phyloP scores from a whole-genome alignment of 306 rosid species.

The Cyclanthera cordifolia region DNA sequence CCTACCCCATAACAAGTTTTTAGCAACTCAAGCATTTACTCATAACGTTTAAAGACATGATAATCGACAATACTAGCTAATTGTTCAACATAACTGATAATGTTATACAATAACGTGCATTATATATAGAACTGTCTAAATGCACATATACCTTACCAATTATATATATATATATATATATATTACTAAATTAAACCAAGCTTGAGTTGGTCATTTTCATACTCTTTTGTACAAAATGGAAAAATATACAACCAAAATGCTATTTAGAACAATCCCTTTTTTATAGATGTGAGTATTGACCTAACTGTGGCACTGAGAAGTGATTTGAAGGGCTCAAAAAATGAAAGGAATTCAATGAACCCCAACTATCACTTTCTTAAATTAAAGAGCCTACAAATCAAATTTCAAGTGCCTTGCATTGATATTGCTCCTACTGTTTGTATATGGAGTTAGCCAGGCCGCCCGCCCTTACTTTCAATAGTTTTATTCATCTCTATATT shows the following conservation, averaged over 20 bases:
- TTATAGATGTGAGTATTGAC: background rate
- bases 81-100: too few relatives aligned
- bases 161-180: too few relatives aligned
- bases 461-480: background rate
- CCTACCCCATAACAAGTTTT: too few relatives aligned
- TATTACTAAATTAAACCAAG: background rate
- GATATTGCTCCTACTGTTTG: background rate
- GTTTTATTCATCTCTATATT: background rate
- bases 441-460: background rate
- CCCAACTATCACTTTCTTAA: slow-evolving; percentile 8
- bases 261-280: background rate
- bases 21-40: too few relatives aligned
- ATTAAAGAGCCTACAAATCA: background rate
- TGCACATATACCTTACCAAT: too few relatives aligned
- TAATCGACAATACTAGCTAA: too few relatives aligned
- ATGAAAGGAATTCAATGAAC: slow-evolving; percentile 8
- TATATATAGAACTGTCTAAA: too few relatives aligned
- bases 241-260: background rate
- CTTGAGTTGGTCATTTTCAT: background rate
- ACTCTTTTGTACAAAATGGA: background rate
- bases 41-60: too few relatives aligned
- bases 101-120: too few relatives aligned
- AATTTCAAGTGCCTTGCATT: background rate
- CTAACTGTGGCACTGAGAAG: slow-evolving; percentile 4
- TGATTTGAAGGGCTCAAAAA: background rate